Conservation (phyloP, 495 filamentous ascomycete species). For the Trichoderma asperelloides region DNA sequence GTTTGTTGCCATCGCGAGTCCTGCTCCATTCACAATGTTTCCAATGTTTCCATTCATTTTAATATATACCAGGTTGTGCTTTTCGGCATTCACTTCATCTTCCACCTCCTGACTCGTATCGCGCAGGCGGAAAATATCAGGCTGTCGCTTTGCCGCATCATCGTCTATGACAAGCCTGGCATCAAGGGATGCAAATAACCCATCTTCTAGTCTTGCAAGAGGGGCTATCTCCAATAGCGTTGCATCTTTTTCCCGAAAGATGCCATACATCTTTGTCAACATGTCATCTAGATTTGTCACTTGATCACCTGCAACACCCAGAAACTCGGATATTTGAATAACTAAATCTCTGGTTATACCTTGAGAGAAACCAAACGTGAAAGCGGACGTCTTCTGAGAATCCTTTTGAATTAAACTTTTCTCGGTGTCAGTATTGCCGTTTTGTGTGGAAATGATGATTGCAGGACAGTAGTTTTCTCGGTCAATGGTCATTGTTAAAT, state of each 20-base stretch:
- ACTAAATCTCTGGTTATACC: conserved; percentile 3
- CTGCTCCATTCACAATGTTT: conserved; percentile 79
- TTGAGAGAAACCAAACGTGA: not conserved
- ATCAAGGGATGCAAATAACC: conserved; percentile 23
- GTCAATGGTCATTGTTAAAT: conserved; percentile 28
- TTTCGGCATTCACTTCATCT: conserved; percentile 57
- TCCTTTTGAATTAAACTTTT: not conserved
- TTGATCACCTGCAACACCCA: not conserved
- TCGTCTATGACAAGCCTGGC: conserved; percentile 64
- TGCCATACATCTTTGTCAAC: conserved; percentile 19
- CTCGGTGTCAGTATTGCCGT: not conserved
- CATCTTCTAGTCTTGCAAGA: conserved; percentile 21
- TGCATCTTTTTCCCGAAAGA: conserved; percentile 29
- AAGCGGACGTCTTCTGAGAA: not conserved
- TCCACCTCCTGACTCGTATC: conserved; percentile 41
- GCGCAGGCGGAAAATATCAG: conserved; percentile 51
- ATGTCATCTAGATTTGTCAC: conserved; percentile 25
- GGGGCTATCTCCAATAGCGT: conserved; percentile 29
- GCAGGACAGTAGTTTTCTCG: conserved; percentile 22
- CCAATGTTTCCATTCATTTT: conserved; percentile 53
- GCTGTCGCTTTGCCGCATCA: conserved; percentile 64
- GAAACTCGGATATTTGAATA: not conserved
- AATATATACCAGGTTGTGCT: conserved; percentile 66
- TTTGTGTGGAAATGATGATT: conserved; percentile 23
- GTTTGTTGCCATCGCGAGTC: conserved; percentile 87